Conservation (phyloP, 1,284 basidiomycete genomes). For the Papiliotrema nemorosa region DNA sequence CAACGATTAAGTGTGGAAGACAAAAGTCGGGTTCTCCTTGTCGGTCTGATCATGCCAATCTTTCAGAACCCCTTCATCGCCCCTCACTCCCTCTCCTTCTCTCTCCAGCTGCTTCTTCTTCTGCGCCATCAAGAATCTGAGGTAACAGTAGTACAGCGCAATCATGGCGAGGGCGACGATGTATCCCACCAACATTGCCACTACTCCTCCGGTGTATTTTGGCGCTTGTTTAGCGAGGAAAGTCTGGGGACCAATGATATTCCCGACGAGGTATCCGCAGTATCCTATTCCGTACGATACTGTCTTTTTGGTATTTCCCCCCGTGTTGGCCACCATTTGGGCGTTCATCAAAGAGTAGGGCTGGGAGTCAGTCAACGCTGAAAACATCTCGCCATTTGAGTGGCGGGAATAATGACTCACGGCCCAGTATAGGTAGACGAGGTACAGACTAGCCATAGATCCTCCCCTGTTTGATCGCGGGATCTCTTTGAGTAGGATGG, state of each 20-base stretch:
- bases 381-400: not conserved
- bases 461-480: conserved; percentile 10
- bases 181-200: conserved; percentile 26
- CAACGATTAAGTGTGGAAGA: conserved; percentile 4
- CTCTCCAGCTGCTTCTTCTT: conserved; percentile 11
- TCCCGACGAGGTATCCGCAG: conserved; percentile 23
- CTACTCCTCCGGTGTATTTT: conserved; percentile 17
- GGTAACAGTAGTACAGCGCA: conserved; percentile 11
- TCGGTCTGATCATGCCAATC: conserved; percentile 26
- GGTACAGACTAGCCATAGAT: conserved; percentile 13
- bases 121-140: conserved; percentile 12
- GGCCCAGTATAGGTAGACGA: conserved; percentile 26
- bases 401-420: conserved; percentile 13
- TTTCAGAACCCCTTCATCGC: conserved; percentile 7
- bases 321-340: conserved; percentile 18
- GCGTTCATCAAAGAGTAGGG: conserved; percentile 26
- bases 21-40: conserved; percentile 17
- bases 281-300: conserved; percentile 20
- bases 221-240: conserved; percentile 21
- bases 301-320: conserved; percentile 27
- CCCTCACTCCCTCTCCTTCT: not conserved
- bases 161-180: conserved; percentile 16
- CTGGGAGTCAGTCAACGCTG: not conserved
- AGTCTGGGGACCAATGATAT: conserved; percentile 17
- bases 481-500: conserved; percentile 21